phyloP scores from a whole-genome alignment of 192 early-diverging fungal species.

The Allomyces macrogynus region DNA sequence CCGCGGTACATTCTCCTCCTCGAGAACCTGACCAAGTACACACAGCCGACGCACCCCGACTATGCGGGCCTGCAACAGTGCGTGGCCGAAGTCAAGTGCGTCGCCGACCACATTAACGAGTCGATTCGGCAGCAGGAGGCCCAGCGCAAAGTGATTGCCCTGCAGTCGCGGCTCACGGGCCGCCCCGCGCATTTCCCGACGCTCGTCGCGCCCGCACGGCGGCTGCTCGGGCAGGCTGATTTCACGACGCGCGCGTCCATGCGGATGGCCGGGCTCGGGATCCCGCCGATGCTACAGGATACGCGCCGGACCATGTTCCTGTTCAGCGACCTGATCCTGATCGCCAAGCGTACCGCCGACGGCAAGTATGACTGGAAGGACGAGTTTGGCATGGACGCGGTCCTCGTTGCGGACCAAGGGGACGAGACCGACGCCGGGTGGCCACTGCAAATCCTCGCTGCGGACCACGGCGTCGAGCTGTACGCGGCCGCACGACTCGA shows the following conservation, averaged over 20 bases:
- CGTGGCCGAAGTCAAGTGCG: conserved; percentile 25
- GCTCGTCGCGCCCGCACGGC: background rate
- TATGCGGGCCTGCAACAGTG: conserved; percentile 18
- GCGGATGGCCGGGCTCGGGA: background rate
- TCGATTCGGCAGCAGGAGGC: conserved; percentile 61
- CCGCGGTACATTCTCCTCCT: conserved; percentile 26
- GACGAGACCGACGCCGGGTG: background rate
- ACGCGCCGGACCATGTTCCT: background rate
- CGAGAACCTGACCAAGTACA: conserved; percentile 29
- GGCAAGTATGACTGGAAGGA: background rate
- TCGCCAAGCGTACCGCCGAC: background rate
- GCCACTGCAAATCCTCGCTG: background rate
- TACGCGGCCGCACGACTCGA: background rate
- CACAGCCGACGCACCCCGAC: conserved; percentile 18
- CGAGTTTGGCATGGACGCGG: background rate
- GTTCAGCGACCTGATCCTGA: background rate
- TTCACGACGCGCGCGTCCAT: background rate
- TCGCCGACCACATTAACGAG: conserved; percentile 59
- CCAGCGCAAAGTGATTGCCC: conserved; percentile 40
- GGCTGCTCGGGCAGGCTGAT: background rate
- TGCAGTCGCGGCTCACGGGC: conserved; percentile 43
- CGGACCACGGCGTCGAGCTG: background rate
- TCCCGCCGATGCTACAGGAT: background rate
- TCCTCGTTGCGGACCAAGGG: background rate
- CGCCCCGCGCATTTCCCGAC: background rate